These are phyloP conservation scores for Centrapalus pauciflorus DNA, from an alignment of 129 eudicot species.

Conservation along the genomic window DNA sequence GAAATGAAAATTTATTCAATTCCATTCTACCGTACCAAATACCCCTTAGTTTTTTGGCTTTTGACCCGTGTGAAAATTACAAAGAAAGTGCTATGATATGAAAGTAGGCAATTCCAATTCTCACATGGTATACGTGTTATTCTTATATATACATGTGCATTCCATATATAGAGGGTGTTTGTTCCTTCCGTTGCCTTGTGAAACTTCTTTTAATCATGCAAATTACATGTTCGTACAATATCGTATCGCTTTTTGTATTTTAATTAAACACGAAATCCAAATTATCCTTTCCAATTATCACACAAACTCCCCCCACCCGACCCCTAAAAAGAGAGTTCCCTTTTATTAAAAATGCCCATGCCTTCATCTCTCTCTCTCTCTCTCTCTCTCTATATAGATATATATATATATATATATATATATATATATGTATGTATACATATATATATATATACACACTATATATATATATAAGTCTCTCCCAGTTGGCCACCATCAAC, in stretches of 20 bases:
- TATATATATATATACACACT: neutral
- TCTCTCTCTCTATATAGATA: neutral
- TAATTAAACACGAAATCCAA: neutral
- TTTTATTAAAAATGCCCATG: conserved; percentile 2
- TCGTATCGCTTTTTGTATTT: conserved; percentile 3
- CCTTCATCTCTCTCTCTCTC: neutral
- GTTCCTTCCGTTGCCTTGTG: conserved; percentile 2
- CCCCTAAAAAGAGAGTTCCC: neutral
- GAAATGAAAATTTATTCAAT: too few relatives aligned
- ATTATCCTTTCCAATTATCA: neutral
- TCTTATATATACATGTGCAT: neutral
- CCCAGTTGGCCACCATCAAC: conserved; percentile 25
- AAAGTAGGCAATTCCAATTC: neutral
- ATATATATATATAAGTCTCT: conserved; percentile 12
- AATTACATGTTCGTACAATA: conserved; percentile 10
- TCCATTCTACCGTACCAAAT: too few relatives aligned
- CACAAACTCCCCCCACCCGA: neutral
- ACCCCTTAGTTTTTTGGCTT: too few relatives aligned
- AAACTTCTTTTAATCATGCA: conserved; percentile 17
- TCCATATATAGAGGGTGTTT: neutral
- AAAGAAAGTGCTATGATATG: too few relatives aligned
- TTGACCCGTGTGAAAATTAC: too few relatives aligned
- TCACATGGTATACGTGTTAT: neutral
- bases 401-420: neutral
- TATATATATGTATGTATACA: neutral